Conservation (phyloP, 2,329 filamentous ascomycete genomes). For the Colletotrichum sp. region DNA sequence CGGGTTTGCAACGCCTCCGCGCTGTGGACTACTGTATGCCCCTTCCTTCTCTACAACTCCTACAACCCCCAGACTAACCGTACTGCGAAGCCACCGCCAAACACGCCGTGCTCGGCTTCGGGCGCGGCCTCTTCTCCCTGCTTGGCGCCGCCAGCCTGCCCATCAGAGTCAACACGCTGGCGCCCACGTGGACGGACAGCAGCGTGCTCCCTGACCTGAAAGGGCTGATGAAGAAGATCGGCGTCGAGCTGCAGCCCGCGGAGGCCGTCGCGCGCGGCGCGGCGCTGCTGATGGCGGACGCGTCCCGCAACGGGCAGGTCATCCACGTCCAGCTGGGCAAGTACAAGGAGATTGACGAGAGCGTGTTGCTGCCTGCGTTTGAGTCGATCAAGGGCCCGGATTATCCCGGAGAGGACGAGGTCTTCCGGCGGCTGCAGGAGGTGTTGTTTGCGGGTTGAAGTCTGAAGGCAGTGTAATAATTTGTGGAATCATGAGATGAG, state of each 20-base stretch:
- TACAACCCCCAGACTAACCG: not conserved
- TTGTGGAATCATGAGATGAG: not conserved
- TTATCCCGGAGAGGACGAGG: constrained; percentile 39
- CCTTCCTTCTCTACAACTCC: accelerated
- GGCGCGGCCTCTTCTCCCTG: constrained; percentile 48
- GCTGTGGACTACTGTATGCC: constrained; percentile 54
- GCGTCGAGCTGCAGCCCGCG: constrained; percentile 47
- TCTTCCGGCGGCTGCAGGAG: constrained; percentile 26
- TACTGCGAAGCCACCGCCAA: constrained; percentile 50
- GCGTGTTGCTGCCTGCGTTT: constrained; percentile 37
- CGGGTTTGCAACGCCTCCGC: constrained; percentile 54
- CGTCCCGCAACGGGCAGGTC: constrained; percentile 51
- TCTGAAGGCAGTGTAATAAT: not conserved
- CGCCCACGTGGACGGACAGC: constrained; percentile 25
- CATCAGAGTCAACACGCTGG: constrained; percentile 56
- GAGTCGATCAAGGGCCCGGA: constrained; percentile 33
- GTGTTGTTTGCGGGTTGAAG: not conserved
- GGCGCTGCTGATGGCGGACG: constrained; percentile 54
- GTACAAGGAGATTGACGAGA: constrained; percentile 59
- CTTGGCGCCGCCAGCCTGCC: constrained; percentile 41
- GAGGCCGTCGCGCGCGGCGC: constrained; percentile 53
- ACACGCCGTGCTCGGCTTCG: constrained; percentile 58
- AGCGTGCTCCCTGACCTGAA: constrained; percentile 46
- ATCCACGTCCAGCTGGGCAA: constrained; percentile 55
- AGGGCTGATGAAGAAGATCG: constrained; percentile 39